Percentiles rank a stretch among this genome's conserved stretches.
phyloP scores from a whole-genome alignment of 805 yeast genomes.

The Pichia californica region DNA sequence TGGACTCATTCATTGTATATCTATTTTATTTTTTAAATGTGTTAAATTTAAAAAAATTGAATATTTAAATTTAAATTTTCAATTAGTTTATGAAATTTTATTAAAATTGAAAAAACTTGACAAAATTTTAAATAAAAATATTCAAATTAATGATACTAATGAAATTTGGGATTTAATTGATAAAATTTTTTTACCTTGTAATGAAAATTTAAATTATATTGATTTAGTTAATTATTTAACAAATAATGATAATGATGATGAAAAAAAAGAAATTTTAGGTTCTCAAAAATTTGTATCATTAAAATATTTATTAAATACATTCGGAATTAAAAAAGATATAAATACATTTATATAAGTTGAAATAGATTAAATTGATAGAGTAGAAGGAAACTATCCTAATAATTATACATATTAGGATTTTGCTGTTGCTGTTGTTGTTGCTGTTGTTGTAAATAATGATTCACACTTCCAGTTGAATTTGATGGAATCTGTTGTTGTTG shows the following conservation, averaged over 20 bases:
- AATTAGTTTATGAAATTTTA: conserved; percentile 13
- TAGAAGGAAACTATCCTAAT: conserved; percentile 1
- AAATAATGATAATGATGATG: neutral
- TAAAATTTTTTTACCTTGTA: conserved; percentile 10
- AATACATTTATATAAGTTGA: neutral
- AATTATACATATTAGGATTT: conserved; percentile 6
- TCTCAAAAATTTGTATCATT: neutral
- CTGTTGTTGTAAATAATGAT: conserved; percentile 6
- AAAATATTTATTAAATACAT: neutral
- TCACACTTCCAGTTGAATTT: conserved; percentile 11
- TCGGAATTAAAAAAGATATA: neutral
- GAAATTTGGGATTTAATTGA: conserved; percentile 12
- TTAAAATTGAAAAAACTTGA: conserved; percentile 13
- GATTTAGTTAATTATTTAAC: conserved; percentile 3
- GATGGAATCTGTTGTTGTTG: conserved; percentile 7
- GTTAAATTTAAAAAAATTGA: conserved; percentile 6
- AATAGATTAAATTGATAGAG: neutral
- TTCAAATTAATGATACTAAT: conserved; percentile 19
- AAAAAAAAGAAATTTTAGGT: neutral
- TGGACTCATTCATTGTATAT: conserved; percentile 22
- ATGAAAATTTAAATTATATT: neutral
- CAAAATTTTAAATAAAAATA: neutral
- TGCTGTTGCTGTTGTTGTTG: conserved; percentile 3
- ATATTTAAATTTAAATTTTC: conserved; percentile 14
- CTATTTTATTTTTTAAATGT: conserved; percentile 19